Evolutionary conservation across 257 asterid species (phyloP), one percentile per base, ranked within the genome.

Genomic region (Leonotis leonurus): DNA sequence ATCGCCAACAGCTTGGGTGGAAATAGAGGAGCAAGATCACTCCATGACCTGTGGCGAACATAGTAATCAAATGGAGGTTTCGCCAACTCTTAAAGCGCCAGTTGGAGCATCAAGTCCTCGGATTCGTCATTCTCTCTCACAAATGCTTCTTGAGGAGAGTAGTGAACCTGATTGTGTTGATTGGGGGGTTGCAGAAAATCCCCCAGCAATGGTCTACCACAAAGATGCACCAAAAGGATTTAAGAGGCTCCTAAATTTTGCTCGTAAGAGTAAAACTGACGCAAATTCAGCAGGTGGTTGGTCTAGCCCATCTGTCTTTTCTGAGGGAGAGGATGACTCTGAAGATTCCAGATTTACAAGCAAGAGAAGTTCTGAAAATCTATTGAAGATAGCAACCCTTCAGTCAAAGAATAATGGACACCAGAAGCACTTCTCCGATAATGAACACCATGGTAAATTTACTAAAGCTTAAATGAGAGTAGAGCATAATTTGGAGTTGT

Each of bases 181-280:
- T 48, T 93, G 96, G 99, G 97, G 96, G 10, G 90, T 82, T 80
- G 95, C 97, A 9, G 97, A 93, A 75, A 90, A 87, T 73, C 94
- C 97, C 58, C 96, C 85, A 45, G 70, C 88, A 27, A 68, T 75
- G 78, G 79, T 83, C 65, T 82, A 76, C 73, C 95, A 87, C 36
- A 90, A 80, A 73, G 97, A 90, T 71, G 89, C 78, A 26, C 97
- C 96, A 10, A 93, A 93, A 75, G 99, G 97, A 70, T 77, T 93
- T 27, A 93, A 93, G 83, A 84, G 97, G 81, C 94, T 93, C 32
- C 60, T 93, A 67, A 93, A 93, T 63, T 93, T 93, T 77, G 95
- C 95, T 67, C 92, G 99, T 27, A 93, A 93, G 84, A 82, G 96
- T 55, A 90, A 87, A 81, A 62, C 80, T 3, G 96, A 87, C 29